Base-by-base conservation (phyloP, 495 filamentous ascomycete species). In the Talaromyces stipitatus region DNA sequence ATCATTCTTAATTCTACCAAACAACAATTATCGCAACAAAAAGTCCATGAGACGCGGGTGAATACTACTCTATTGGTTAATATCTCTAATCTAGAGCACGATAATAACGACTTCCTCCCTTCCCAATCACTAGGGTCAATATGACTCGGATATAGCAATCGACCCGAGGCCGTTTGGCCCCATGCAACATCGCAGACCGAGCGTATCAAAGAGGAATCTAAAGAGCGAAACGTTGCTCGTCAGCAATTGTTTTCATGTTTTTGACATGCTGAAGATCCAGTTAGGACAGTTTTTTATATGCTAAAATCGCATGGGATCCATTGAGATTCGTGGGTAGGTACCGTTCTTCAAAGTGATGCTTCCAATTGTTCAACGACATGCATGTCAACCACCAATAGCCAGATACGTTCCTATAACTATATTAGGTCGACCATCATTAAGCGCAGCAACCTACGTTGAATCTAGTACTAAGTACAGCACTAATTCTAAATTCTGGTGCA, bases 291-390 rank as follows among this genome's bases (percentile, higher is more conserved):
- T n/a, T n/a, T n/a, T 16, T 36, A 36, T n/a, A 14, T 18, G 43
- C 43, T 46, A 46, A 46, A 9, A 46, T 24, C 22, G 43, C 20
- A 18, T 46, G 43, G 43, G 22, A 18, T 46, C 22, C 43, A n/a
- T 38, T 16, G 12, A 54, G 23, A 12, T 26, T 14, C 28, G 24
- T 18, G 14, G n/a, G 23, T 20, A 10, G n/a, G 23, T 26, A 38
- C 29, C 3, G 22, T 38, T 33, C 30, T 38, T 55, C 33, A 55
- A 55, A 55, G 54, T 55, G 54, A 55, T 55, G 54, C 54, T 55
- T 43, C 54, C 33, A 55, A 43, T 55, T 55, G 54, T n/a, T 41
- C 9, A 43, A 12, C 9, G n/a, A 55, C 27, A 41, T 55, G 54
- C 54, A 55, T 45, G 36, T 16, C 54, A 45, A 33, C 24, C 46